Evolutionary conservation across 2,329 filamentous ascomycete genomes (phyloP).

Genomic region (Penicillium sp.): DNA sequence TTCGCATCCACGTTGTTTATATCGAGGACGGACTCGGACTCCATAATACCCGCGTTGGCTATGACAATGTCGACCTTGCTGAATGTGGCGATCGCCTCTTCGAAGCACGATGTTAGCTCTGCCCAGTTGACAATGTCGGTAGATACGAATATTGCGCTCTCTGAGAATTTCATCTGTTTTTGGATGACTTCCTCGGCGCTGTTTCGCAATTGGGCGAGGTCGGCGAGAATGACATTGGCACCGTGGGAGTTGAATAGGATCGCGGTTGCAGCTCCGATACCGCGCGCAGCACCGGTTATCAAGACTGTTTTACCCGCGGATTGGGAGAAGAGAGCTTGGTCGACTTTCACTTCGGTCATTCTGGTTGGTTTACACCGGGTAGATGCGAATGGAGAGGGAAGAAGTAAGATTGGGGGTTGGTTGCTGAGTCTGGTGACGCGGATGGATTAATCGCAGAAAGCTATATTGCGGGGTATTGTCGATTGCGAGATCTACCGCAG

Average conservation of each 20-base stretch:
- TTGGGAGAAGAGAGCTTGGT: constrained; percentile 1
- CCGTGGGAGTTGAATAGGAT: constrained; percentile 37
- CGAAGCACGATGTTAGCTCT: constrained; percentile 39
- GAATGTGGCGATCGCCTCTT: constrained; percentile 33
- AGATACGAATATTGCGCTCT: constrained; percentile 32
- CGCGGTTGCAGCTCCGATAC: constrained; percentile 46
- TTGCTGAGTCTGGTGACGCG: not conserved
- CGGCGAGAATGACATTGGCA: constrained; percentile 44
- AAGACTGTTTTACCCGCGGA: constrained; percentile 37
- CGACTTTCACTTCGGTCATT: not conserved
- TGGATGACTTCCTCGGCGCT: constrained; percentile 9
- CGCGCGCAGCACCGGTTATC: constrained; percentile 44
- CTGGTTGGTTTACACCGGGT: not conserved
- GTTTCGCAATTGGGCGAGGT: constrained; percentile 13
- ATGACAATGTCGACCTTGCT: constrained; percentile 43
- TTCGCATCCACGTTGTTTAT: constrained; percentile 25
- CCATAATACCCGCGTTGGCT: constrained; percentile 47
- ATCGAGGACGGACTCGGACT: constrained; percentile 25
- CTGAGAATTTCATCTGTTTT: constrained; percentile 7
- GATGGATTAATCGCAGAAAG: not conserved
- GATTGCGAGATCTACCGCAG: not conserved
- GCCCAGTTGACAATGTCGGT: constrained; percentile 41
- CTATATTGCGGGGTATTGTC: constrained; percentile 1
- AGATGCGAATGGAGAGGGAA: not conserved
- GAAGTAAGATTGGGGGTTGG: not conserved